Evolutionary conservation across 2,329 filamentous ascomycete species (phyloP), one percentile per base, ranked within the genome.

Genomic region (Fusarium sp.): DNA sequence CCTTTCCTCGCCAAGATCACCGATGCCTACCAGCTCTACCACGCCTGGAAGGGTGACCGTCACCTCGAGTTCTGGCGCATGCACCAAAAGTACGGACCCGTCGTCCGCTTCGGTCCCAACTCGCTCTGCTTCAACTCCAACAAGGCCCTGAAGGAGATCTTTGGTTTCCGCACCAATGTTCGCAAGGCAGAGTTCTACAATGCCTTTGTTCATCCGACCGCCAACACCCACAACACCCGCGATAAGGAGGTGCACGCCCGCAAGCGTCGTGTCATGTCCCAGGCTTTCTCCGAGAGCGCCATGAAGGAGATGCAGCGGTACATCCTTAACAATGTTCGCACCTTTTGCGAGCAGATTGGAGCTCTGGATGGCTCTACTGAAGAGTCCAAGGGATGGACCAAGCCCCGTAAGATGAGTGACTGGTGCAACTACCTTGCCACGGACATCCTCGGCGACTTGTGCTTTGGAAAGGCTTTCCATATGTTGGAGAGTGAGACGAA

Each of bases 51-150:
- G 74, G 92, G 91, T 57, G 89, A 91, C 70, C 86, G 91, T 1
- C 91, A 94, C 75, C 84, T 94, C 16, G 88, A 91, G 74, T 89
- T 93, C 74, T 89, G 89, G 81, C 83, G 85, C 29, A 83, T 90
- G 71, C 93, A 96, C 77, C 81, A 89, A 71, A 84, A 85, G 75
- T 93, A 96, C 74, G 91, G 91, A 83, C 81, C 83, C n/a, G 78
- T 89, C 55, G 90, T 95, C n/a, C 91, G 93, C 27, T 92, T 91
- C 70, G 91, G 91, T 0, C 93, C 93, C 46, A 93, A 93, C 78
- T 88, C 87, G 65, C 81, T 97, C 42, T 92, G 90, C 1, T 87
- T 96, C 81, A 95, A 96, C 83, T 90, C 88, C 59, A 86, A 86
- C 65, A 85, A 85, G 7, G 90, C 91, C 1, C 82, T 92, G 62